Evolutionary conservation across 805 yeast genomes (phyloP).

Genomic region (Hanseniaspora taiwanica): DNA sequence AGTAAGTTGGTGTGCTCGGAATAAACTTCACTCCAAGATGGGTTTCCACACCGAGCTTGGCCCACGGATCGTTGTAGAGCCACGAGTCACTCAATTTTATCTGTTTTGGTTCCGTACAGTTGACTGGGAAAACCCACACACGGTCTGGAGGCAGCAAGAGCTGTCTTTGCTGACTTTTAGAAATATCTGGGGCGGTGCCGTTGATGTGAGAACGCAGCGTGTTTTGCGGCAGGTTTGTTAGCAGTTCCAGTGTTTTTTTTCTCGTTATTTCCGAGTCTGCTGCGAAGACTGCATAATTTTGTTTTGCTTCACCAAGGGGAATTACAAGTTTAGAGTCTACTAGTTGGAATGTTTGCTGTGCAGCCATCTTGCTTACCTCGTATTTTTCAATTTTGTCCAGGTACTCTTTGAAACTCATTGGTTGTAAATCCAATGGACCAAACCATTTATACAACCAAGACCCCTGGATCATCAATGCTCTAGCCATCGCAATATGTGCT

Average conservation of each 20-base stretch:
- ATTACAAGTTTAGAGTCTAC: conserved; percentile 2
- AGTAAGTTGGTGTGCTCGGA: conserved; percentile 11
- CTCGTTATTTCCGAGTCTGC: neutral
- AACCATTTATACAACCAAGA: conserved; percentile 44
- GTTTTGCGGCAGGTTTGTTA: neutral
- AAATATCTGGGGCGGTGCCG: neutral
- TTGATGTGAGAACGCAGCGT: neutral
- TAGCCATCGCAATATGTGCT: conserved; percentile 25
- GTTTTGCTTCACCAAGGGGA: neutral
- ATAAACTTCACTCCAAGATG: conserved; percentile 23
- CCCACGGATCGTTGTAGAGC: conserved; percentile 25
- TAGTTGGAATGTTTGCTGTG: conserved; percentile 10
- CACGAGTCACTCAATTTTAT: conserved; percentile 19
- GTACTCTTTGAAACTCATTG: conserved; percentile 33
- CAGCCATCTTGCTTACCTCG: conserved; percentile 12
- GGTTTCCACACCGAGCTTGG: conserved; percentile 22
- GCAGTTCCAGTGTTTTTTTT: neutral
- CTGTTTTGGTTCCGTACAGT: conserved; percentile 10
- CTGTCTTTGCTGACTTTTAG: neutral
- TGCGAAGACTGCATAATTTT: neutral
- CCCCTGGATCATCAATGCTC: conserved; percentile 36
- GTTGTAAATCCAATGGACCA: conserved; percentile 47
- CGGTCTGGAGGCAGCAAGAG: neutral
- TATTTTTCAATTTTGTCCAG: conserved; percentile 20
- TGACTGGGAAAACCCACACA: conserved; percentile 3